Conservation (phyloP, 768 basidiomycete species). For the Pleurotus salmoneostramineus region DNA sequence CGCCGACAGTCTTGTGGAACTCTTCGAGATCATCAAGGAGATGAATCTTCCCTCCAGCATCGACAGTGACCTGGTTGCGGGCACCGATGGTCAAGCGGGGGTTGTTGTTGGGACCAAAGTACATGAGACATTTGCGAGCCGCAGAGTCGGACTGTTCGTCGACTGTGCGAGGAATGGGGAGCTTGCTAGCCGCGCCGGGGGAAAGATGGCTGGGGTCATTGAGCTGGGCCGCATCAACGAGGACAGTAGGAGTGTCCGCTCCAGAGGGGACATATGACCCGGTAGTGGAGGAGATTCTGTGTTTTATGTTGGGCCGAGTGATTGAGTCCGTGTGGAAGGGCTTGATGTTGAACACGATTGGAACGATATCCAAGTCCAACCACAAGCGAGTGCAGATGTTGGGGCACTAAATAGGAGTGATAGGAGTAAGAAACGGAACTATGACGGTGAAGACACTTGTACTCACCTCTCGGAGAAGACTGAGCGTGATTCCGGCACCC, state of each 20-base stretch:
- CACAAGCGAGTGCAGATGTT: constrained; percentile 85
- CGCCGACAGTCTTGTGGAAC: constrained; percentile 68
- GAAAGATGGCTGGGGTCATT: constrained; percentile 29
- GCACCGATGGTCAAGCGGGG: constrained; percentile 79
- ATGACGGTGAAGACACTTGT: constrained; percentile 10
- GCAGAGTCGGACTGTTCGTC: constrained; percentile 88
- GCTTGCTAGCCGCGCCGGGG: constrained; percentile 45
- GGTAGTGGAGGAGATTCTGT: constrained; percentile 76
- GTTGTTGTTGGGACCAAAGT: constrained; percentile 79
- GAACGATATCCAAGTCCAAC: constrained; percentile 80
- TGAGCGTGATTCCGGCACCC: constrained; percentile 74
- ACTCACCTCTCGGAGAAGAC: constrained; percentile 63
- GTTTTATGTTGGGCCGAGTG: constrained; percentile 77
- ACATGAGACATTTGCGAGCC: constrained; percentile 80
- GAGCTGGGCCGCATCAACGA: constrained; percentile 55
- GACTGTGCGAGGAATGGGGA: constrained; percentile 73
- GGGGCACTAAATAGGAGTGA: constrained; percentile 46
- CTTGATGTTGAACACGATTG: constrained; percentile 84
- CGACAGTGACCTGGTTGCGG: constrained; percentile 85
- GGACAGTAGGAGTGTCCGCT: constrained; percentile 70
- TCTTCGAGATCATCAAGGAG: constrained; percentile 80
- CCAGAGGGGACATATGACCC: constrained; percentile 78
- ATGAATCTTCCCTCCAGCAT: constrained; percentile 82
- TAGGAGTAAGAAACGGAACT: constrained; percentile 15
- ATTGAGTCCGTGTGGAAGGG: constrained; percentile 75